These are phyloP conservation scores for Pseudogymnoascus sp. DNA, from an alignment of 2,329 filamentous ascomycete species.

Conservation along the genomic window DNA sequence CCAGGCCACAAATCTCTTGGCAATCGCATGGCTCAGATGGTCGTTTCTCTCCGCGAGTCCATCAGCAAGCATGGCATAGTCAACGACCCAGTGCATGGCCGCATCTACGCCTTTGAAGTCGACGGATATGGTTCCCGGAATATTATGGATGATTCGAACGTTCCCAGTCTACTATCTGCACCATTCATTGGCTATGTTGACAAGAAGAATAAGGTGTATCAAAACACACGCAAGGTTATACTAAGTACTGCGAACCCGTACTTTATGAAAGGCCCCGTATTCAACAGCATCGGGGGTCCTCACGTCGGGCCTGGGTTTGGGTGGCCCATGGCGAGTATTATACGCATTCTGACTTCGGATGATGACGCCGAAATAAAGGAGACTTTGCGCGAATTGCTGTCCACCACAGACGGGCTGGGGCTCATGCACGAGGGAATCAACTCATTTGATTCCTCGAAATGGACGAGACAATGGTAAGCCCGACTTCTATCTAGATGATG, in stretches of 20 bases:
- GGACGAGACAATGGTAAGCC: constrained; percentile 35
- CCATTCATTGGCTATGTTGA: constrained; percentile 55
- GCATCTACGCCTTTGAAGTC: constrained; percentile 70
- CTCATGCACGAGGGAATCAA: constrained; percentile 42
- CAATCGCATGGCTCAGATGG: constrained; percentile 46
- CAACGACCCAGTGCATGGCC: constrained; percentile 49
- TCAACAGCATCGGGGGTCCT: constrained; percentile 63
- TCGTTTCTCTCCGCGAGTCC: constrained; percentile 54
- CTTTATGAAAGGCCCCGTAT: constrained; percentile 43
- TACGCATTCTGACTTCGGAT: constrained; percentile 41
- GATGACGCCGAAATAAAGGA: constrained; percentile 28
- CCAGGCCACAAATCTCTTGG: constrained; percentile 43
- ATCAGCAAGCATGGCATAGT: constrained; percentile 66
- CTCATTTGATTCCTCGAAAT: constrained; percentile 33
- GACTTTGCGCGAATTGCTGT: constrained; percentile 22
- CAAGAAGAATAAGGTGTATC: constrained; percentile 56
- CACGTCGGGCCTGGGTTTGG: constrained; percentile 50
- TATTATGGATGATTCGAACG: constrained; percentile 65
- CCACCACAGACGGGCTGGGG: constrained; percentile 27
- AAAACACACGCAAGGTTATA: constrained; percentile 72
- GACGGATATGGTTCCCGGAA: constrained; percentile 56
- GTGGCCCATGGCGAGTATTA: constrained; percentile 49
- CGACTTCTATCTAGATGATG: too few relatives aligned
- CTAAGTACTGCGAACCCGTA: constrained; percentile 72
- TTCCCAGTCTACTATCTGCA: constrained; percentile 56